Conservation (phyloP, 257 asterid genomes). For the Dorcoceras hygrometricum region DNA sequence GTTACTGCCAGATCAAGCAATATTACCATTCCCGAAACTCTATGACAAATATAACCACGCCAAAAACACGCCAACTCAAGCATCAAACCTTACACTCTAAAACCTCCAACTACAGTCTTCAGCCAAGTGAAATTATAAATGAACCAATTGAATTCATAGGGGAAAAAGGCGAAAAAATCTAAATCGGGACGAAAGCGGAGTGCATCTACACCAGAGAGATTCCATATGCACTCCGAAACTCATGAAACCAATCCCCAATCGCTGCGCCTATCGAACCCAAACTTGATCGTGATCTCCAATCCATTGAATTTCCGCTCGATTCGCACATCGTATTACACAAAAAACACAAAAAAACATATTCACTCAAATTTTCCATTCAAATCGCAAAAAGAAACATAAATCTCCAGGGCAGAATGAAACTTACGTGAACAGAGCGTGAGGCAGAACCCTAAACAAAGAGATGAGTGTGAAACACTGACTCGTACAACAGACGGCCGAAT, state of each 20-base stretch:
- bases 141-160: constrained; percentile 15
- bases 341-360: constrained; percentile 3
- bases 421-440: constrained; percentile 31
- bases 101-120: background rate
- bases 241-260: constrained; percentile 13
- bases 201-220: constrained; percentile 45
- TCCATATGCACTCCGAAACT: constrained; percentile 47
- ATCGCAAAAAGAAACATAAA: constrained; percentile 14
- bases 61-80: constrained; percentile 18
- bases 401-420: too few species aligned
- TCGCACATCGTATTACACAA: constrained; percentile 2
- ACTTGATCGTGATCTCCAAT: constrained; percentile 26
- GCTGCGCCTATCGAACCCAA: constrained; percentile 26
- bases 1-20: background rate
- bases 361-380: constrained; percentile 15
- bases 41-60: constrained; percentile 15
- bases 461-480: background rate
- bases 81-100: constrained; percentile 13
- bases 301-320: constrained; percentile 27
- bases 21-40: background rate
- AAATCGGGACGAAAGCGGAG: constrained; percentile 27
- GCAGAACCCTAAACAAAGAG: background rate
- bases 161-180: constrained; percentile 39
- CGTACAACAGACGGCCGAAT: background rate
- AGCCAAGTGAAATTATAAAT: constrained; percentile 12